Conservation (phyloP, 192 early-diverging fungal genomes). For the Neocallimastix lanati region DNA sequence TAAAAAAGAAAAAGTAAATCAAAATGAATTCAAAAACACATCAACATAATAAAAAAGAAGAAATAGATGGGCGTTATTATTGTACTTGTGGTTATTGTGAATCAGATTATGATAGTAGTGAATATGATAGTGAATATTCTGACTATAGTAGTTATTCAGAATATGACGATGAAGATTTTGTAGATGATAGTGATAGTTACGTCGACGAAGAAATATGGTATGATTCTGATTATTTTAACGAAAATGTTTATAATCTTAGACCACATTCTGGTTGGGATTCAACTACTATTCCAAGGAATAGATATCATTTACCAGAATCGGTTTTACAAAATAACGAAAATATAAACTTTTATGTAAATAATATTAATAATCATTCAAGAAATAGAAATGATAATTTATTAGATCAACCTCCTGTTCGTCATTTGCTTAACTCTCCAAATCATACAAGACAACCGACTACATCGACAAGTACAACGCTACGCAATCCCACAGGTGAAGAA, state of each 20-base stretch:
- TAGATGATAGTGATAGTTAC: background rate
- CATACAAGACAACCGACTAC: background rate
- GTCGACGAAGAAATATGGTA: background rate
- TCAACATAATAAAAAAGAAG: background rate
- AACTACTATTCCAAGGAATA: background rate
- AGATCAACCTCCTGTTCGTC: background rate
- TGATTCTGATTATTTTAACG: background rate
- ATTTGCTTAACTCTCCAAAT: background rate
- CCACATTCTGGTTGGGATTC: background rate
- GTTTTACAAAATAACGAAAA: background rate
- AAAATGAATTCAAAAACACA: background rate
- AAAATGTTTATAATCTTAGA: background rate
- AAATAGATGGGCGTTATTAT: background rate
- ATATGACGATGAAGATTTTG: background rate
- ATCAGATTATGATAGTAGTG: background rate
- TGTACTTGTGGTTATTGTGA: background rate
- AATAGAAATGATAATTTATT: background rate
- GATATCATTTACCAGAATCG: background rate
- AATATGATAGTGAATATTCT: background rate
- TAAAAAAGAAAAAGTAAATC: background rate
- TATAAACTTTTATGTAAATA: background rate
- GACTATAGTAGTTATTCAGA: background rate
- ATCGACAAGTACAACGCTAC: background rate
- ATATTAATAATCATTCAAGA: background rate
- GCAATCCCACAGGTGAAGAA: background rate